Evolutionary conservation across 345 rosid species (phyloP), one percentile per base, ranked within the genome.

Genomic region (Gossypium sturtianum): DNA sequence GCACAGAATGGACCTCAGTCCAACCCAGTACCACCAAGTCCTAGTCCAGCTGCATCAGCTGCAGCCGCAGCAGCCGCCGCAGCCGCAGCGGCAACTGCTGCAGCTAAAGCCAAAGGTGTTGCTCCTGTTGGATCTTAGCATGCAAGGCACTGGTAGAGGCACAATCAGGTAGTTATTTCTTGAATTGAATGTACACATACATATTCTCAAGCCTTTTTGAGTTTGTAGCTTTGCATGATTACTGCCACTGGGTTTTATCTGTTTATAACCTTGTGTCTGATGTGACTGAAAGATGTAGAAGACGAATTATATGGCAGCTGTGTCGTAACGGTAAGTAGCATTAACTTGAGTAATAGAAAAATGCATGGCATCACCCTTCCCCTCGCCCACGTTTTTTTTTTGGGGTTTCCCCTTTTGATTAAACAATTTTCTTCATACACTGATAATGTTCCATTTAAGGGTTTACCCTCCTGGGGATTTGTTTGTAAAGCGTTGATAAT

Each of bases 121-220:
- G 95, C 97, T 77, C 88, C 95, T 9, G 98, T 89, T 58, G 97
- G 97, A 72, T 89, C 97, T 73, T 92, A 84, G 84, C 79, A 20
- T 60, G 47, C 44, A 52, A 71, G 70, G 25, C 38, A 45, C 19
- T 25, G 72, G 70, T 54, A 71, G 72, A 76, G 66, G 62, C 66
- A 51, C 48, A 60, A 53, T 70, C 70, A n/a, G 58, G 54, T 48
- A 12, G 76, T 61, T n/a, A 47, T 79, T 68, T 15, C 63, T 71
- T 16, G 73, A 59, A 69, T 76, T 65, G 11, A 41, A 75, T 77
- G 83, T 81, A 82, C 83, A 84, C 80, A 82, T 70, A 76, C 62
- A 22, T 51, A 73, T 77, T 27, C 20, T 22, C 74, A 12, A 45
- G 69, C 67, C 48, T 59, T 20, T 56, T 17, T 38, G 75, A 62